Evolutionary conservation across 2,329 filamentous ascomycete species (phyloP).

Genomic region (Teratosphaeria nubilosa): DNA sequence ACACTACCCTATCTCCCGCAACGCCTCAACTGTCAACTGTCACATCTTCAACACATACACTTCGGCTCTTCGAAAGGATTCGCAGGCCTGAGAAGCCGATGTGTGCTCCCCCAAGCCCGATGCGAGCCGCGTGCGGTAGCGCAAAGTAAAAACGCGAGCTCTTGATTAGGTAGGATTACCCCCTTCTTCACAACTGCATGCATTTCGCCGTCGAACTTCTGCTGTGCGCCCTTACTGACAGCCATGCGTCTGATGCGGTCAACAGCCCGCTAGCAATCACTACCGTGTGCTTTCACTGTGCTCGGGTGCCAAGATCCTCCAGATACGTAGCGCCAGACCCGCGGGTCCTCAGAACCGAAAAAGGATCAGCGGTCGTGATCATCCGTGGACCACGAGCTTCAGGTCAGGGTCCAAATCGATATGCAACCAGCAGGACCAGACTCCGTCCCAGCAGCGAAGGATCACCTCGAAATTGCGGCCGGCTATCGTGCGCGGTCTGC

Average conservation of each 20-base stretch:
- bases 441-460: background rate
- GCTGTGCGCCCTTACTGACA: background rate
- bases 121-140: background rate
- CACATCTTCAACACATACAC: background rate
- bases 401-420: background rate
- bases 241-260: too few relatives aligned
- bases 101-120: background rate
- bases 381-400: background rate
- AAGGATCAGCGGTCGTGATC: background rate
- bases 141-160: background rate
- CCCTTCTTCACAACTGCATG: background rate
- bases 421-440: background rate
- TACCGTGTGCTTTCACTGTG: too few relatives aligned
- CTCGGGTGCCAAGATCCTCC: background rate
- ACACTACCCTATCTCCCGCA: background rate
- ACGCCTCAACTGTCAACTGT: background rate
- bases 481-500: background rate
- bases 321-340: background rate
- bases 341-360: background rate
- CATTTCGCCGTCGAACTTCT: background rate
- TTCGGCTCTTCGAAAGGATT: background rate
- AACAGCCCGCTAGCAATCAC: too few relatives aligned
- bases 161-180: background rate
- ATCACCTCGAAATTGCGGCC: background rate
- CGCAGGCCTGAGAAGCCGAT: background rate